phyloP scores from a whole-genome alignment of 495 filamentous ascomycete species.

The Penicillium ochrochloron region DNA sequence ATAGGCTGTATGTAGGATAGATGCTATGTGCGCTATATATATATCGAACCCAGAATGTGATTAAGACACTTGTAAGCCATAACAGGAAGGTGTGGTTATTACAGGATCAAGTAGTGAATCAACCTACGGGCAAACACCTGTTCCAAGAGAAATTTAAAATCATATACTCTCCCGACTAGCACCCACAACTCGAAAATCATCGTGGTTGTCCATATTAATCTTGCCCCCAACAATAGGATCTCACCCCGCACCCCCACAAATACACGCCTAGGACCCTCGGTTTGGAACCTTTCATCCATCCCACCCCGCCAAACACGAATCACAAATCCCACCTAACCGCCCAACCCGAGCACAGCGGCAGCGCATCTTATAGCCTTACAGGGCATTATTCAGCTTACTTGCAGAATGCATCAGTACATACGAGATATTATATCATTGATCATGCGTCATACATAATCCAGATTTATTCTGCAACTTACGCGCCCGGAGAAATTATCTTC shows the following conservation, averaged over 20 bases:
- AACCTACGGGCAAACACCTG: too few relatives aligned
- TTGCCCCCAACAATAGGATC: not conserved
- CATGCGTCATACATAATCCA: not conserved
- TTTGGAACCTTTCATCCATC: too few relatives aligned
- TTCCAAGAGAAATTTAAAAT: too few relatives aligned
- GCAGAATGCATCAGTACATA: not conserved
- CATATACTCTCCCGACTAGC: too few relatives aligned
- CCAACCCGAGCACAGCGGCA: not conserved
- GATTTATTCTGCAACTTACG: not conserved
- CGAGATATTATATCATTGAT: not conserved
- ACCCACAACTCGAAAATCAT: too few relatives aligned
- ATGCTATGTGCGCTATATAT: too few relatives aligned
- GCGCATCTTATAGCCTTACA: not conserved
- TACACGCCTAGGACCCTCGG: not conserved
- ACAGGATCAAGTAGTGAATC: too few relatives aligned
- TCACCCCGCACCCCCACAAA: not conserved
- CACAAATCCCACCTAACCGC: not conserved
- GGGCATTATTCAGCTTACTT: not conserved
- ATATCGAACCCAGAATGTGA: too few relatives aligned
- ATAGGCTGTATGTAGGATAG: too few relatives aligned
- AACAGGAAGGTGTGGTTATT: too few relatives aligned
- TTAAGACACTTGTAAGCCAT: too few relatives aligned
- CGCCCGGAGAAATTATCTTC: not conserved
- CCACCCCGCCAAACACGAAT: not conserved
- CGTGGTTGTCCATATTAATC: not conserved